Evolutionary conservation across 192 early-diverging fungal genomes (phyloP).

Genomic region (Rhizophagus sp.): DNA sequence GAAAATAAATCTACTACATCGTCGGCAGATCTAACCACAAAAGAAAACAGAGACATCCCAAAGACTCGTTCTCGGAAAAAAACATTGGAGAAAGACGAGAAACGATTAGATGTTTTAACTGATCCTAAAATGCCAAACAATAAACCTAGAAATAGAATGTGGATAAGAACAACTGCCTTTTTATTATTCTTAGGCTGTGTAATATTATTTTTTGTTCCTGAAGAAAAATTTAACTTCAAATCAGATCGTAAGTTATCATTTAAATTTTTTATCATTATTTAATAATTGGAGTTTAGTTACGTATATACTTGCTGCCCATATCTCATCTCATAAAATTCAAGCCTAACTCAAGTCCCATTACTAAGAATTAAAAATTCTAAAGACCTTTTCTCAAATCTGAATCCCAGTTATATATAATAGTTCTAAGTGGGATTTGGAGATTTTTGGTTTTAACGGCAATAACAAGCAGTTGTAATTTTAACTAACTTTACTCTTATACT

Average conservation of each 20-base stretch:
- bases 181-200: not conserved
- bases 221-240: not conserved
- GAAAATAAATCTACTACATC: not conserved
- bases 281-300: not conserved
- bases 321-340: too few relatives aligned
- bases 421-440: too few relatives aligned
- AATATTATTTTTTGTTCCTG: not conserved
- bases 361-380: too few relatives aligned
- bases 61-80: conserved; percentile 18
- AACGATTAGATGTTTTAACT: not conserved
- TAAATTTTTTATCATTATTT: not conserved
- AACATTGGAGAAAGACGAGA: conserved; percentile 11
- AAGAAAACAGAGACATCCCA: not conserved
- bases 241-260: not conserved
- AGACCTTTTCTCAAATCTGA: too few relatives aligned
- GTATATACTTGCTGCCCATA: too few relatives aligned
- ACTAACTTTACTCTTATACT: not conserved
- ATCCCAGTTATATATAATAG: too few relatives aligned
- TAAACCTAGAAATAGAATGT: conserved; percentile 6
- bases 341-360: too few relatives aligned
- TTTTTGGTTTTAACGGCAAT: too few relatives aligned
- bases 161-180: not conserved
- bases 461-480: not conserved
- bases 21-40: not conserved
- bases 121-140: not conserved